Percentiles rank a stretch among this genome's conserved stretches.
Conservation (phyloP, 257 asterid species). For the Solanum pimpinellifolium region DNA sequence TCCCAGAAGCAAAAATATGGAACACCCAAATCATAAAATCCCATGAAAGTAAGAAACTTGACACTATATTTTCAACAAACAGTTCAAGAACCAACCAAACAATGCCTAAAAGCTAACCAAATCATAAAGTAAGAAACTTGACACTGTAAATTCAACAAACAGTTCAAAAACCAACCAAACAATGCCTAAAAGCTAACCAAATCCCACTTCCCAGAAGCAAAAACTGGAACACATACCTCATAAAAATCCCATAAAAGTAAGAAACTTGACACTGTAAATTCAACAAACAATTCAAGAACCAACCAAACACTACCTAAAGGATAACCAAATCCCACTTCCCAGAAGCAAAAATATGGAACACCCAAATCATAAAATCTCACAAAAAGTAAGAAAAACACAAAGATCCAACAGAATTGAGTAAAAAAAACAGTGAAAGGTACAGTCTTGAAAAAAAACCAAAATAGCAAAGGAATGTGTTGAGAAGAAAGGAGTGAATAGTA, state of each 20-base stretch:
- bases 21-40: background rate
- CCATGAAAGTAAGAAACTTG: background rate
- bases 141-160: too few species aligned
- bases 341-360: background rate
- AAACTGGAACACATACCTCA: background rate
- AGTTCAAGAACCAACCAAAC: too few species aligned
- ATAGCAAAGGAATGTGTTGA: background rate
- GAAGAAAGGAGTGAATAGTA: background rate
- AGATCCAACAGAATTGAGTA: conserved; percentile 12
- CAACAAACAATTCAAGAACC: background rate
- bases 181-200: background rate
- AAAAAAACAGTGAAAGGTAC: background rate
- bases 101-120: background rate
- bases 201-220: background rate
- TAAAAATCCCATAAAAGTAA: background rate
- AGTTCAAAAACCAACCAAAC: too few species aligned
- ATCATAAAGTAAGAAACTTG: background rate
- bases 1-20: background rate
- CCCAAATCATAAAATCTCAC: background rate
- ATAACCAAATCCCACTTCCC: background rate
- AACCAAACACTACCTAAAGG: background rate
- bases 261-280: background rate
- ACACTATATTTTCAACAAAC: background rate
- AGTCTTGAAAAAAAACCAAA: background rate
- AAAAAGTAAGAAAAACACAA: background rate